phyloP scores from a whole-genome alignment of 106 monocot species.

The Amphibolis antarctica region DNA sequence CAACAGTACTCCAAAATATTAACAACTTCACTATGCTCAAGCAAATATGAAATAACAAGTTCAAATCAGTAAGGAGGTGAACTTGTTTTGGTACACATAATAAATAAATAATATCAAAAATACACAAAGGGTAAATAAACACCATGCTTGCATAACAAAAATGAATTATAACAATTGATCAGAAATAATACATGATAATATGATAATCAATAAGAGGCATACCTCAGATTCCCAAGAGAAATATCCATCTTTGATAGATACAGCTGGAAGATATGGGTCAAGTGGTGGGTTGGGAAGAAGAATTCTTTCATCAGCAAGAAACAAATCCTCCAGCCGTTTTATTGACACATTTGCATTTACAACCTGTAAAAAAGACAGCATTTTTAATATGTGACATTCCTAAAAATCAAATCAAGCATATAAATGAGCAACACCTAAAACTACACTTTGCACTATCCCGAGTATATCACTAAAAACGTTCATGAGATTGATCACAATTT shows the following conservation, averaged over 20 bases:
- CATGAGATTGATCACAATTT: too few species aligned
- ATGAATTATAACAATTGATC: too few species aligned
- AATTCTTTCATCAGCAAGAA: slow-evolving; percentile 71
- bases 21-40: background rate
- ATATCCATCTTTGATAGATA: slow-evolving; percentile 85
- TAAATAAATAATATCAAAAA: background rate
- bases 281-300: slow-evolving; percentile 93
- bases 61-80: background rate
- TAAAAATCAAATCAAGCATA: background rate
- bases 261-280: slow-evolving; percentile 64
- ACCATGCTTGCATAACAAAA: background rate
- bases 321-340: slow-evolving; percentile 80
- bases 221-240: slow-evolving; percentile 99
- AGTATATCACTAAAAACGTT: too few species aligned
- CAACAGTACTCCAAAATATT: background rate
- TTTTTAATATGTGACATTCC: background rate
- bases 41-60: background rate
- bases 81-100: background rate
- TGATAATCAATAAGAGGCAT: background rate
- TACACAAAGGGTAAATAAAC: background rate
- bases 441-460: too few species aligned
- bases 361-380: slow-evolving; percentile 42
- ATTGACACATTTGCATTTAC: slow-evolving; percentile 94
- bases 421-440: too few species aligned
- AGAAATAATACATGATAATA: background rate